These are phyloP conservation scores for Solanum hybrid DNA, from an alignment of 305 asterid genomes.

Conservation along the genomic window DNA sequence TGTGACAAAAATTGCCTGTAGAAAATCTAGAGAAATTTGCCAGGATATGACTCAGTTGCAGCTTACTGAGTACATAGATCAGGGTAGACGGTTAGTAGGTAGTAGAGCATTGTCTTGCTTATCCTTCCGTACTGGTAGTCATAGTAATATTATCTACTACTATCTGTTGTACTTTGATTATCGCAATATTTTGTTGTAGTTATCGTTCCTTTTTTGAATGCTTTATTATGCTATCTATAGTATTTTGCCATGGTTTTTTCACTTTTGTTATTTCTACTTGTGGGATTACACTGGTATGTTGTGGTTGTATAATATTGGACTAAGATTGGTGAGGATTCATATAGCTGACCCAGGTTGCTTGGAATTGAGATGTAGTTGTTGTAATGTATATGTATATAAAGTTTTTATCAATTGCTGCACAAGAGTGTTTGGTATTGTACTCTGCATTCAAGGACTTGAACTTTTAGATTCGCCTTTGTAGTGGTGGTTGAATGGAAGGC, in stretches of 20 bases:
- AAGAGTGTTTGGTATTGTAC: neutral
- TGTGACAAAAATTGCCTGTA: neutral
- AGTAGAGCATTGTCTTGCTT: neutral
- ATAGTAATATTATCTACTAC: neutral
- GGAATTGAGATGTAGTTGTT: neutral
- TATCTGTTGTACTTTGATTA: neutral
- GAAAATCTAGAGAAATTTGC: neutral
- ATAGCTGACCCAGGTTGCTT: neutral
- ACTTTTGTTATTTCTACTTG: neutral
- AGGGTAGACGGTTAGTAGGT: neutral
- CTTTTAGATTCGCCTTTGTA: neutral
- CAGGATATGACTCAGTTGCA: neutral
- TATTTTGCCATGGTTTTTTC: neutral
- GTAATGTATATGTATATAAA: neutral
- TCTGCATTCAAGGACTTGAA: neutral
- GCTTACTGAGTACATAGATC: neutral
- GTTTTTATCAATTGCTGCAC: neutral
- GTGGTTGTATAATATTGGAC: neutral
- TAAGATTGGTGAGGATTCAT: neutral
- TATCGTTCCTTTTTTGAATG: neutral
- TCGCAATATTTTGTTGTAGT: neutral
- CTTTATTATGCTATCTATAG: neutral
- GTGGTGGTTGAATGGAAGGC: neutral
- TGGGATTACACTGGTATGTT: neutral
- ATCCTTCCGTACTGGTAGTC: neutral